Conservation (phyloP, 306 rosid species). For the Astragalus membranaceus region DNA sequence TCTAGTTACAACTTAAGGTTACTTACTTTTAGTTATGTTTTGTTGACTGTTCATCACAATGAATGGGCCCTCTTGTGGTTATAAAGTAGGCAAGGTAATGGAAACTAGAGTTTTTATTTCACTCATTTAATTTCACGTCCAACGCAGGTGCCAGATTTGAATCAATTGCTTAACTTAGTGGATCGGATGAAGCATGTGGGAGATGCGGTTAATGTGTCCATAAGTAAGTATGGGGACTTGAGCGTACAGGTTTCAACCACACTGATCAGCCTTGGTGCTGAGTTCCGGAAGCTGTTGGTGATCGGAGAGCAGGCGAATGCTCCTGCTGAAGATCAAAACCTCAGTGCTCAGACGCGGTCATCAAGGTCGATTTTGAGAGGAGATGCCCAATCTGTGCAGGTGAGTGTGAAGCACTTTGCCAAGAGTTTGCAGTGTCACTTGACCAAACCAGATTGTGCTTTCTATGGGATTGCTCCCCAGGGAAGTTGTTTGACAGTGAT, state of each 20-base stretch:
- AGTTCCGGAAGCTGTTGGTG: slow-evolving; percentile 66
- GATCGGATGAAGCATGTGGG: slow-evolving; percentile 89
- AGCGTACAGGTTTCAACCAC: slow-evolving; percentile 76
- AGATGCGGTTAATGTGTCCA: slow-evolving; percentile 63
- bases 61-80: no score
- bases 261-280: slow-evolving; percentile 79
- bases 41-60: no score
- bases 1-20: background rate
- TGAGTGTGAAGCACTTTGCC: slow-evolving; percentile 86
- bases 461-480: slow-evolving; percentile 80
- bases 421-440: slow-evolving; percentile 85
- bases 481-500: slow-evolving; percentile 78
- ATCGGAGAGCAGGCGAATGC: slow-evolving; percentile 66
- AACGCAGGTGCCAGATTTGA: slow-evolving; percentile 62
- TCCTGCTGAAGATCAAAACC: slow-evolving; percentile 65
- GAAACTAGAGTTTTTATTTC: background rate
- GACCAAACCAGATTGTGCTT: slow-evolving; percentile 95
- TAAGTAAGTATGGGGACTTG: slow-evolving; percentile 79
- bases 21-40: background rate
- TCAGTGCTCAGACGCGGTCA: slow-evolving; percentile 72
- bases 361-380: slow-evolving; percentile 60
- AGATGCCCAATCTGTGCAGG: slow-evolving; percentile 83
- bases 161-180: slow-evolving; percentile 78
- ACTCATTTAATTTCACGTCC: background rate
- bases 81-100: no score